Conservation (phyloP, 2,329 filamentous ascomycete species). For the Dothistroma pini region DNA sequence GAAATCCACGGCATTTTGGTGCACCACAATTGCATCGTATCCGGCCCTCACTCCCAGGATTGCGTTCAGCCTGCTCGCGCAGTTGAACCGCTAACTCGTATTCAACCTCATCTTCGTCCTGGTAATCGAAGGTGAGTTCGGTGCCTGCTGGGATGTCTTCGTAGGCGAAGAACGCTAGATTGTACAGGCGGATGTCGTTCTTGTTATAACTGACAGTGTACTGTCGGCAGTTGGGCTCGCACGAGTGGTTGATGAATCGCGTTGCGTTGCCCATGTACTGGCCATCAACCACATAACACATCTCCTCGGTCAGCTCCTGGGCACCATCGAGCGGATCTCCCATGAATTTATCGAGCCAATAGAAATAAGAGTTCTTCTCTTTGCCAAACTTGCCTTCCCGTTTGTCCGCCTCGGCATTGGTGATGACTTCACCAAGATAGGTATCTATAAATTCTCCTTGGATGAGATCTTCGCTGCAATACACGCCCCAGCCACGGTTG, state of each 20-base stretch:
- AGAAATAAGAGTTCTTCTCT: constrained; percentile 74
- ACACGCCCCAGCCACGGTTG: constrained; percentile 75
- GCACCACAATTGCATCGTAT: constrained; percentile 57
- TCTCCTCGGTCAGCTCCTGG: constrained; percentile 46
- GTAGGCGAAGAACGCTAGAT: constrained; percentile 71
- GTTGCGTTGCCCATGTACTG: constrained; percentile 75
- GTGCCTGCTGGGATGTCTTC: constrained; percentile 61
- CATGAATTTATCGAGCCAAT: constrained; percentile 73
- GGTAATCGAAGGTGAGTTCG: constrained; percentile 78
- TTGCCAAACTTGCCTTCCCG: constrained; percentile 57
- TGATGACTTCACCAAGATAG: constrained; percentile 64
- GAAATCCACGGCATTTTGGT: constrained; percentile 61
- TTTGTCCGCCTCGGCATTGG: constrained; percentile 56
- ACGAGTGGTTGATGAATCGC: constrained; percentile 79
- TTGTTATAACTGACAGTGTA: constrained; percentile 77
- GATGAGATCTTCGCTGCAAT: constrained; percentile 60
- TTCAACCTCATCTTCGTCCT: constrained; percentile 57
- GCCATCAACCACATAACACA: constrained; percentile 55
- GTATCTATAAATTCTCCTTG: constrained; percentile 75
- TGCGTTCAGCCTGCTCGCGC: constrained; percentile 42
- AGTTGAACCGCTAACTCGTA: constrained; percentile 28
- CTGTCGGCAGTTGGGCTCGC: constrained; percentile 73
- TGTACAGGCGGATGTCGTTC: constrained; percentile 69
- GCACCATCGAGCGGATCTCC: constrained; percentile 37
- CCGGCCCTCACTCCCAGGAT: constrained; percentile 47